Conservation (phyloP, 441 rosid genomes). For the Gossypium aridum region DNA sequence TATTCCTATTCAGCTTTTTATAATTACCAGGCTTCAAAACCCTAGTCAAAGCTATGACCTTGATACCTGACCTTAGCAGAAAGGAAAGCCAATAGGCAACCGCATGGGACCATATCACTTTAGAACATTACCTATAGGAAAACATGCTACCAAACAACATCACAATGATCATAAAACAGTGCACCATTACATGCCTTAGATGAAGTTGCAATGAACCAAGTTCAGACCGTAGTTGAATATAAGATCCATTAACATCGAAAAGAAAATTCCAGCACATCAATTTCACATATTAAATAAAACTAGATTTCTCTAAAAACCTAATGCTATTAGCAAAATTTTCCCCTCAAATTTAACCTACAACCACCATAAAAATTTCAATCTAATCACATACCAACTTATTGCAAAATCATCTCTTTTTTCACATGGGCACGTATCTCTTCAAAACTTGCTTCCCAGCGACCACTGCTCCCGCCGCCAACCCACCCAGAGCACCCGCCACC, state of each 20-base stretch:
- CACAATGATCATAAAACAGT: background rate
- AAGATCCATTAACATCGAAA: conserved; percentile 1
- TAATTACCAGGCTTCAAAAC: too few species aligned
- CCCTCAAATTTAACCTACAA: background rate
- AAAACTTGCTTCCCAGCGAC: conserved; percentile 72
- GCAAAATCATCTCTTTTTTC: conserved; percentile 14
- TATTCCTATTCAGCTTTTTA: too few species aligned
- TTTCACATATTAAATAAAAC: background rate
- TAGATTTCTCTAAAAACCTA: background rate
- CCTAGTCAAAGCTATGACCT: too few species aligned
- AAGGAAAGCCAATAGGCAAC: background rate
- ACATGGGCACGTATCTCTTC: conserved; percentile 79
- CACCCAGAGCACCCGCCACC: conserved; percentile 92
- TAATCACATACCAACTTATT: conserved; percentile 13
- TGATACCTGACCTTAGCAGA: too few species aligned
- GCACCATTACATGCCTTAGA: background rate
- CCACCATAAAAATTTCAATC: conserved; percentile 33
- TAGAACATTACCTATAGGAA: background rate
- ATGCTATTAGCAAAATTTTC: background rate
- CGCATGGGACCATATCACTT: background rate
- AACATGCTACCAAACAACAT: background rate
- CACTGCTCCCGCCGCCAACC: conserved; percentile 67
- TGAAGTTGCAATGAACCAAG: background rate
- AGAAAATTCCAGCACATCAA: background rate
- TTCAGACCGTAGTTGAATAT: background rate